Conservation (phyloP, 2,329 filamentous ascomycete genomes). For the Arthroderma sp. region DNA sequence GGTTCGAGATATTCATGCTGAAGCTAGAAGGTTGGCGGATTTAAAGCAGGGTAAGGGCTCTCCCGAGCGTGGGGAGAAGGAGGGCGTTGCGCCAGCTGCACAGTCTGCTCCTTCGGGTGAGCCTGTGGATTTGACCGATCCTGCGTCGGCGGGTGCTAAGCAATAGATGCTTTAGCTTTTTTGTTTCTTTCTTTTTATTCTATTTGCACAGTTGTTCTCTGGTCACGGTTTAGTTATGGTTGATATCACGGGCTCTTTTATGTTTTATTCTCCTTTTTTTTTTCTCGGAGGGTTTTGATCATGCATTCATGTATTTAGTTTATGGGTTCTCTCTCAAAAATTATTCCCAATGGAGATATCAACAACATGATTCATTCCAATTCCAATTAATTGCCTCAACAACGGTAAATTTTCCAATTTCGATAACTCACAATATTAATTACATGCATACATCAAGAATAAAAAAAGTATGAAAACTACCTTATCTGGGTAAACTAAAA, state of each 20-base stretch:
- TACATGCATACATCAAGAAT: too few relatives aligned
- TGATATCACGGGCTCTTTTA: too few relatives aligned
- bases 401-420: too few relatives aligned
- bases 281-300: not conserved
- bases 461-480: too few relatives aligned
- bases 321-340: not conserved
- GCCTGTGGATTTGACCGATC: slow-evolving; percentile 1
- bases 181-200: slow-evolving; percentile 4
- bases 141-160: not conserved
- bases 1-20: slow-evolving; percentile 83
- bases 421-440: too few relatives aligned
- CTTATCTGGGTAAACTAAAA: too few relatives aligned
- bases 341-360: not conserved
- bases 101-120: slow-evolving; percentile 10
- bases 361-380: not conserved
- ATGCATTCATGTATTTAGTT: not conserved
- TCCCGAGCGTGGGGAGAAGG: slow-evolving; percentile 20
- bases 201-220: not conserved
- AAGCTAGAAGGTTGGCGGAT: slow-evolving; percentile 77
- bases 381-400: not conserved
- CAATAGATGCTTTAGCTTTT: not conserved
- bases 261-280: slow-evolving; percentile 9
- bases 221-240: too few relatives aligned
- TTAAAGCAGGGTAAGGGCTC: slow-evolving; percentile 52
- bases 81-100: slow-evolving; percentile 24